Conservation (phyloP, 768 basidiomycete species). For the Zangia roseola region DNA sequence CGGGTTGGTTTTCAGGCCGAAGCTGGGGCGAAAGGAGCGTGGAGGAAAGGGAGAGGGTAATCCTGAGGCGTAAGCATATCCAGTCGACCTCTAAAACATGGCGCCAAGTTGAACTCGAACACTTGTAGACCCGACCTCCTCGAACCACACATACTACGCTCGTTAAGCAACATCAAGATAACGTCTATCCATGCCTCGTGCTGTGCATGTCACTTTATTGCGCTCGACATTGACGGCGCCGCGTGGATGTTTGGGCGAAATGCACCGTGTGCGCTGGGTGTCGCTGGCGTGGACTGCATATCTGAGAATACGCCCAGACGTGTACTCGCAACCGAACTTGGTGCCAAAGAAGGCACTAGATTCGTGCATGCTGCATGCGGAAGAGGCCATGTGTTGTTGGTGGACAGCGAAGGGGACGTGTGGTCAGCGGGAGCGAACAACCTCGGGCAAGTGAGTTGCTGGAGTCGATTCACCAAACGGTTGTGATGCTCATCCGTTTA, state of each 20-base stretch:
- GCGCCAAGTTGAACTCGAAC: slow-evolving; percentile 3
- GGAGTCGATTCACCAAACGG: no score
- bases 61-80: slow-evolving; percentile 32
- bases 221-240: slow-evolving; percentile 67
- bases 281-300: slow-evolving; percentile 51
- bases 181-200: slow-evolving; percentile 75
- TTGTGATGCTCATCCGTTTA: background rate
- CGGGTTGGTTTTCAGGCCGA: slow-evolving; percentile 49
- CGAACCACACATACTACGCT: slow-evolving; percentile 87
- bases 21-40: slow-evolving; percentile 74
- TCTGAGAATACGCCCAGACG: slow-evolving; percentile 75
- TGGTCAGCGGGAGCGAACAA: slow-evolving; percentile 86
- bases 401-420: slow-evolving; percentile 76
- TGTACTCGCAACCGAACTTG: slow-evolving; percentile 57
- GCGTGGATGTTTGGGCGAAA: slow-evolving; percentile 94
- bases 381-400: slow-evolving; percentile 76
- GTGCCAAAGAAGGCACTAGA: slow-evolving; percentile 52
- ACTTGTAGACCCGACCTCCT: slow-evolving; percentile 73
- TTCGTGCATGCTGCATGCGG: slow-evolving; percentile 87
- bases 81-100: background rate
- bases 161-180: slow-evolving; percentile 76
- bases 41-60: slow-evolving; percentile 45
- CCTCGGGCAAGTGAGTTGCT: slow-evolving; percentile 70
- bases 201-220: slow-evolving; percentile 73
- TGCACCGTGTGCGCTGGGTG: slow-evolving; percentile 65